Conservation (phyloP, 1,284 basidiomycete genomes). For the Nidula niveotomentosa region DNA sequence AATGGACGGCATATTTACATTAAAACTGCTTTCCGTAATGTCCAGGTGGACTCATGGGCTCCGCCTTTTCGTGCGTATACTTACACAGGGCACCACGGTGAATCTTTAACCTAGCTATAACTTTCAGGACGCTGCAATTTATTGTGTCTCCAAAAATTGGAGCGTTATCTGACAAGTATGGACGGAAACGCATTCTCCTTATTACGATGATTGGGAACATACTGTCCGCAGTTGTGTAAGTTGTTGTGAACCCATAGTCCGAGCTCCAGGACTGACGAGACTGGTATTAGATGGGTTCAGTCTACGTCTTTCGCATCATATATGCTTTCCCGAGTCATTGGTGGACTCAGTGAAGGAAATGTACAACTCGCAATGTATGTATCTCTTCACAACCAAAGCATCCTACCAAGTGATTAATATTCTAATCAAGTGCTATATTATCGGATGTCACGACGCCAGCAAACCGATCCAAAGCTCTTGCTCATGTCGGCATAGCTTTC, state of each 20-base stretch:
- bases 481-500: slow-evolving; percentile 91
- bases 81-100: not conserved
- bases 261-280: not conserved
- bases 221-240: slow-evolving; percentile 77
- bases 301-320: slow-evolving; percentile 87
- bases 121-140: slow-evolving; percentile 78
- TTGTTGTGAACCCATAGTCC: slow-evolving; percentile 13
- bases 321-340: slow-evolving; percentile 85
- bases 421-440: slow-evolving; percentile 70
- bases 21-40: not conserved
- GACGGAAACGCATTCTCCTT: slow-evolving; percentile 79
- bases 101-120: not conserved
- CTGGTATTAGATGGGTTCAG: slow-evolving; percentile 70
- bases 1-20: too few relatives aligned
- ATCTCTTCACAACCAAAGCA: not conserved
- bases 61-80: slow-evolving; percentile 77
- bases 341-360: slow-evolving; percentile 88
- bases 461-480: slow-evolving; percentile 81
- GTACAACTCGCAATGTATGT: slow-evolving; percentile 80
- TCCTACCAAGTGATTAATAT: too few relatives aligned
- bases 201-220: slow-evolving; percentile 92
- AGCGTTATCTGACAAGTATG: slow-evolving; percentile 80
- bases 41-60: slow-evolving; percentile 83
- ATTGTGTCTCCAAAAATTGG: slow-evolving; percentile 86
- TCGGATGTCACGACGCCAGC: slow-evolving; percentile 82